phyloP scores from a whole-genome alignment of 169 alveolate species.

The Eimeria tenella region DNA sequence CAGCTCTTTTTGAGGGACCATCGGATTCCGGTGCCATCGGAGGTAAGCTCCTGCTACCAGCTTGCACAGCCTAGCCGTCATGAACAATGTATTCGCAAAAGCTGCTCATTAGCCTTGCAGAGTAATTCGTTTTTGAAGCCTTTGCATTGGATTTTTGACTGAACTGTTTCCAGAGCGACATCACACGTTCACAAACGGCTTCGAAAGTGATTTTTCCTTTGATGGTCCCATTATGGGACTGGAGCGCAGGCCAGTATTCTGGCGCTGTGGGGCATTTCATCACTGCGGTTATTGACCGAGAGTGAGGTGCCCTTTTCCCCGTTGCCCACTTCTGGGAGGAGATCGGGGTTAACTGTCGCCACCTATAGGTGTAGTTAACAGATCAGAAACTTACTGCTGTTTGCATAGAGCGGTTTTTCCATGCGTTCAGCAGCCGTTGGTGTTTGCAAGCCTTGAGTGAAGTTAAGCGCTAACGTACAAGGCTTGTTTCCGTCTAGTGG shows the following conservation, averaged over 20 bases:
- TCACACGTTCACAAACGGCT: background rate
- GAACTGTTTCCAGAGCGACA: background rate
- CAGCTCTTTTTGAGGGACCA: background rate
- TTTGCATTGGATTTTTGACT: background rate
- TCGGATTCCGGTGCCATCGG: background rate
- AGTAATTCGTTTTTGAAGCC: background rate
- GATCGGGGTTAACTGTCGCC: no score
- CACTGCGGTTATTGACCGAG: constrained; percentile 27
- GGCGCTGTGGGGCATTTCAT: background rate
- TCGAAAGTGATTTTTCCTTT: constrained; percentile 5
- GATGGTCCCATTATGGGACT: constrained; percentile 9
- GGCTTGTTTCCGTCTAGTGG: background rate
- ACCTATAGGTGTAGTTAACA: background rate
- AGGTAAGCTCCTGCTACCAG: background rate
- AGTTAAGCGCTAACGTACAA: no score
- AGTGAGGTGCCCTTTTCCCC: background rate
- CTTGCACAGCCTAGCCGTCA: no score
- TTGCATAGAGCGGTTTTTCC: background rate
- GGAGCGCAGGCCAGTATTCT: background rate
- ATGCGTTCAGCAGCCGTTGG: background rate
- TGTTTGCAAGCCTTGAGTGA: no score
- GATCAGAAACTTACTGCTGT: background rate
- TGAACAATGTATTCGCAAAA: background rate
- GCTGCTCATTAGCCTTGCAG: background rate
- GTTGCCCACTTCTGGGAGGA: no score